Percentiles rank a stretch among this genome's conserved stretches.
Evolutionary conservation across 768 basidiomycete genomes (phyloP).

Genomic region (Plicaturopsis crispa): DNA sequence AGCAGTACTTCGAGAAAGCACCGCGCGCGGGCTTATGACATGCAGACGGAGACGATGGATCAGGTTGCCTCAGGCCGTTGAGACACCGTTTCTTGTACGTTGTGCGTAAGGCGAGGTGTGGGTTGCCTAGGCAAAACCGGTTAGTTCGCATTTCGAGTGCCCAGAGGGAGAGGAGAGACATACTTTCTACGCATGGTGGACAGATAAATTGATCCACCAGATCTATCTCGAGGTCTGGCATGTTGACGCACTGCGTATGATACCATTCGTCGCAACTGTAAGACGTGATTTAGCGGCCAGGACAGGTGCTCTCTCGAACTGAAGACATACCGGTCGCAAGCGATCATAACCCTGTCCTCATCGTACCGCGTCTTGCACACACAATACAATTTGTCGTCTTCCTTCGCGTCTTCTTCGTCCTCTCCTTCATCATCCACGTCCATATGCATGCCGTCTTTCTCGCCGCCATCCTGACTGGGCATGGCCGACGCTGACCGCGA

Average conservation of each 20-base stretch:
- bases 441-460: constrained; percentile 33
- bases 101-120: constrained; percentile 52
- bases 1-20: constrained; percentile 86
- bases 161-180: constrained; percentile 20
- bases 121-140: constrained; percentile 44
- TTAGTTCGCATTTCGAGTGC: not conserved
- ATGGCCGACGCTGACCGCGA: constrained; percentile 70
- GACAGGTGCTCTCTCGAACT: too few species aligned
- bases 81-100: constrained; percentile 79
- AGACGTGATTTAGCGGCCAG: too few species aligned
- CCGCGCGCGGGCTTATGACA: constrained; percentile 81
- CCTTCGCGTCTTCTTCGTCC: constrained; percentile 31
- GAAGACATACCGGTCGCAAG: constrained; percentile 72
- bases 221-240: constrained; percentile 76
- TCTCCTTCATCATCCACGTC: constrained; percentile 47
- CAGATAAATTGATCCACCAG: constrained; percentile 92
- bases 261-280: constrained; percentile 94
- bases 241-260: constrained; percentile 77
- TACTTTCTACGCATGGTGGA: constrained; percentile 71
- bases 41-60: constrained; percentile 54
- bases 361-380: constrained; percentile 85
- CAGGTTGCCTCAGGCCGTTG: constrained; percentile 56
- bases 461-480: constrained; percentile 28
- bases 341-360: constrained; percentile 86
- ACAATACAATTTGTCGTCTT: constrained; percentile 76